Percentiles rank a stretch among this genome's conserved stretches.
Conservation (phyloP, 305 asterid species). For the Fraxinus nigra region DNA sequence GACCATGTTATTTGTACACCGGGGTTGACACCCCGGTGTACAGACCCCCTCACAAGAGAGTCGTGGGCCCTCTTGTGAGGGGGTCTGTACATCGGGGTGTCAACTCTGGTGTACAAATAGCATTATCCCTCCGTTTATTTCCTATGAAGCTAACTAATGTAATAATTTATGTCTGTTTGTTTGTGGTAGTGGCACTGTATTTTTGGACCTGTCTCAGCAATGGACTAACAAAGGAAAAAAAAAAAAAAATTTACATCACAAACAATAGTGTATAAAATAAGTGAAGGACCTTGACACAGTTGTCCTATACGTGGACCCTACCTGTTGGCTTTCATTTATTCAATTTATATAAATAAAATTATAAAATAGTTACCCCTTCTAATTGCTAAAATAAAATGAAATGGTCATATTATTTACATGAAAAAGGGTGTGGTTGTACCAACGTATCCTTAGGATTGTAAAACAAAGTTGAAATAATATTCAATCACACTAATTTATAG, state of each 20-base stretch:
- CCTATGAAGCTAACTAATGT: no score
- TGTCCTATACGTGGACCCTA: background rate
- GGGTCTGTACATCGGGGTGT: no score
- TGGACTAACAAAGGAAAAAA: background rate
- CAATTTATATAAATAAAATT: background rate
- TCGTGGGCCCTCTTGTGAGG: no score
- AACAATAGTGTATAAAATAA: background rate
- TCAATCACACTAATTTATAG: no score
- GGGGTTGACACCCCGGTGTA: no score
- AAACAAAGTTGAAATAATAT: no score
- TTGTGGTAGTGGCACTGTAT: background rate
- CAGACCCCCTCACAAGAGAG: no score
- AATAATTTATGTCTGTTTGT: background rate
- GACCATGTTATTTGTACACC: no score
- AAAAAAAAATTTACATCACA: background rate
- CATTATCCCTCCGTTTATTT: no score
- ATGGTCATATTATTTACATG: no score
- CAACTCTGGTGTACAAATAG: no score
- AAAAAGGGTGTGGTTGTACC: background rate
- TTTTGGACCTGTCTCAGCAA: background rate
- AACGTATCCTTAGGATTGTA: background rate
- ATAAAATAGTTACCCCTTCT: background rate
- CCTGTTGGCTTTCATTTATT: background rate
- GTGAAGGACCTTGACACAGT: background rate
- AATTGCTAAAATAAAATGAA: no score